A percentile compares a stretch with the other conserved stretches of the same genome.
Conservation (phyloP, 148 eudicot genomes). For the Fagopyrum esculentum region DNA sequence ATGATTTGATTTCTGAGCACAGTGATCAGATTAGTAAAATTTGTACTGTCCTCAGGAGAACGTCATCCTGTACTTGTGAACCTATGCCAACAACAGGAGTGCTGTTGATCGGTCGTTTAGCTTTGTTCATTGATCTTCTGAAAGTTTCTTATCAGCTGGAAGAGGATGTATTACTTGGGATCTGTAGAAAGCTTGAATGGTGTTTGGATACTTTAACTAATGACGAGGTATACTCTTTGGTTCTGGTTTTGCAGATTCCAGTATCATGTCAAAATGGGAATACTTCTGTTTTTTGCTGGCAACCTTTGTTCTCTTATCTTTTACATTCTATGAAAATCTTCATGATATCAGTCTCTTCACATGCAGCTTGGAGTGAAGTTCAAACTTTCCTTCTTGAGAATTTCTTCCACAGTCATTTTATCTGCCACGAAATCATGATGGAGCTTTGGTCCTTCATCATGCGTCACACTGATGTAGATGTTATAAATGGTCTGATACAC, state of each 20-base stretch:
- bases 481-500: constrained; percentile 42
- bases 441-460: constrained; percentile 83
- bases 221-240: constrained; percentile 54
- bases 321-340: constrained; percentile 68
- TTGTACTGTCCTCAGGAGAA: constrained; percentile 21
- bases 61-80: constrained; percentile 38
- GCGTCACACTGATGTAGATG: constrained; percentile 60
- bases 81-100: constrained; percentile 35
- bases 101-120: constrained; percentile 41
- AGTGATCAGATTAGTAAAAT: constrained; percentile 21
- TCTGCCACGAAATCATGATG: constrained; percentile 70
- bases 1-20: constrained; percentile 13
- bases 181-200: constrained; percentile 65
- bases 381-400: constrained; percentile 63
- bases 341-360: constrained; percentile 55
- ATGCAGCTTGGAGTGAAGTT: constrained; percentile 53
- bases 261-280: constrained; percentile 39
- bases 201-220: constrained; percentile 42
- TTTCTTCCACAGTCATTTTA: constrained; percentile 73
- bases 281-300: constrained; percentile 38
- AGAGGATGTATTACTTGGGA: constrained; percentile 42
- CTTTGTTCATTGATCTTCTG: constrained; percentile 61
- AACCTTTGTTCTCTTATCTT: constrained; percentile 41
- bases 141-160: constrained; percentile 56
- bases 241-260: constrained; percentile 48